Base-by-base conservation (phyloP, 345 rosid species). In the Citrus unshiu region DNA sequence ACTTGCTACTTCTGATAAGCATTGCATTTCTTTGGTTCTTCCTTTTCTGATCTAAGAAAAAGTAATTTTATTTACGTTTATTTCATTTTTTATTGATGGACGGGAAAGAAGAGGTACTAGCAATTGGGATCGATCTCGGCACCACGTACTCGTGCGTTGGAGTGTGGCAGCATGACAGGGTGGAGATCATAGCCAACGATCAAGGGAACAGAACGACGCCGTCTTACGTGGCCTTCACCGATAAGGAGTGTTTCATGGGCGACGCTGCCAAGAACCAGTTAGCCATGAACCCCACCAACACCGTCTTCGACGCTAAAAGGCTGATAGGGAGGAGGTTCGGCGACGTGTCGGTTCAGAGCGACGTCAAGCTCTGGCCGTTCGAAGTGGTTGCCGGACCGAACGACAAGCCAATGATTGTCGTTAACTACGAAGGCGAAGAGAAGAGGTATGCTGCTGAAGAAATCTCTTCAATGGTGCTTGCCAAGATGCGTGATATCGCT, bases 401-500 rank as follows among this genome's bases (percentile, higher is more conserved):
- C 34, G 91, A 90, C 18, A 90, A 90, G 79, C 93, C 93, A 5
- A 83, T 87, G 92, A 87, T 90, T 25, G 76, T 77, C 7, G 93
- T 88, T 3, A 77, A 18, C 76, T 86, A 87, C 85, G 79, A 87
- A 80, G 91, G 89, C 8, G 86, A 84, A 63, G 88, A 88, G 2
- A 88, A 90, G 68, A 83, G 82, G 75, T 88, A 87, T 65, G 70
- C 93, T 4, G 92, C 93, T 9, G 93, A 90, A 74, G 92, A 90
- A 54, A 90, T 90, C 81, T 90, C 93, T 27, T 87, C 91, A 16
- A 91, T 89, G 92, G 87, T 91, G 59, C 89, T 91, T 19, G 86
- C 73, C 13, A 91, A 88, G 87, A 91, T 91, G 91, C 91, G 93
- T 25, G 95, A 89, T 77, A 84, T 86, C 68, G 93, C 92, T 0